These are phyloP conservation scores for Babjeviella inositovora DNA, from an alignment of 805 yeast species.

Conservation along the genomic window DNA sequence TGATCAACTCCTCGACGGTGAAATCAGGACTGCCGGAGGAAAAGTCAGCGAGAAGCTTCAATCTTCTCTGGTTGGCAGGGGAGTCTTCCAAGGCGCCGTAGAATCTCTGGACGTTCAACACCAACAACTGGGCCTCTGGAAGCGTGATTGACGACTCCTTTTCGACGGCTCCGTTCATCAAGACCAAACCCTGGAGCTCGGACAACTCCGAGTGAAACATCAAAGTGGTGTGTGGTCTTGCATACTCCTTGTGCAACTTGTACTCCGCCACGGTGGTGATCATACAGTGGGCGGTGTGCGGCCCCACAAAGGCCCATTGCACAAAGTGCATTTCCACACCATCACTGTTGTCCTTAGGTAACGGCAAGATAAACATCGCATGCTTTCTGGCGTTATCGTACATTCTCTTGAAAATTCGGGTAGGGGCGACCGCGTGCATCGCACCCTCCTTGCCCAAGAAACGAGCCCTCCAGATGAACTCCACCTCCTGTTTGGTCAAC, in stretches of 20 bases:
- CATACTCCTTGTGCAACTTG: conserved; percentile 79
- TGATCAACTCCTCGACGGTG: conserved; percentile 47
- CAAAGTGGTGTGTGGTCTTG: conserved; percentile 88
- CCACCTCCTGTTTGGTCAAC: conserved; percentile 49
- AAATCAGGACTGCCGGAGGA: conserved; percentile 57
- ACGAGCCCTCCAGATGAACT: conserved; percentile 79
- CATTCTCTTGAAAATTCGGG: conserved; percentile 44
- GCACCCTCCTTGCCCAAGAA: conserved; percentile 45
- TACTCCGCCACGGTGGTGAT: conserved; percentile 85
- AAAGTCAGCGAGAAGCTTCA: conserved; percentile 46
- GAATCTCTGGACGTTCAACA: conserved; percentile 66
- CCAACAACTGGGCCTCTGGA: conserved; percentile 65
- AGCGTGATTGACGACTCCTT: conserved; percentile 47
- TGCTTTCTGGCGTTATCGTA: conserved; percentile 49
- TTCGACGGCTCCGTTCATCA: conserved; percentile 82
- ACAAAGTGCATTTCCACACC: conserved; percentile 75
- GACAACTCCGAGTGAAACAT: conserved; percentile 72
- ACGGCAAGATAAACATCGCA: conserved; percentile 81
- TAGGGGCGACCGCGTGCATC: conserved; percentile 49
- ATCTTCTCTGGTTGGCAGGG: conserved; percentile 25
- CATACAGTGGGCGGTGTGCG: conserved; percentile 73
- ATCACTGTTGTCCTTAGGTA: conserved; percentile 43
- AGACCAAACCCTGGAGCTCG: conserved; percentile 39
- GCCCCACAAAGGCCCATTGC: conserved; percentile 87
- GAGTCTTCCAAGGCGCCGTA: conserved; percentile 51